Base-by-base conservation (phyloP, 495 filamentous ascomycete species). In the Aspergillus haitiensis region DNA sequence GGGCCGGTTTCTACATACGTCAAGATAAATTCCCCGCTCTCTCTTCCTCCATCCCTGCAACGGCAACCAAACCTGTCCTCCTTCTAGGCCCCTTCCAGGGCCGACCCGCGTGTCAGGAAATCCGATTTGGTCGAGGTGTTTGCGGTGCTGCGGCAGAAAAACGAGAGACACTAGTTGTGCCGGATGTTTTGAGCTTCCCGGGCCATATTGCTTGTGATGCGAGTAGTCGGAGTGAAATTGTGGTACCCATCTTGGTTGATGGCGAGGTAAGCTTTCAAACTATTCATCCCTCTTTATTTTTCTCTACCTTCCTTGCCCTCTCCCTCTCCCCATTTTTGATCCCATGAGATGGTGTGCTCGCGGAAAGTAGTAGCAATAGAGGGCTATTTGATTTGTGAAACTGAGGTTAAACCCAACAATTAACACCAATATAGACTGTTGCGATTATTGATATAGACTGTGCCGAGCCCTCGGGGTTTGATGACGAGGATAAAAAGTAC, bases 151-250 rank as follows among this genome's bases (percentile, higher is more conserved):
- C 91, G 3, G 92, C 90, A 0, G 66, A 75, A 27, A 84, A 75
- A 8, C 71, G 77, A 46, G 72, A 75, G 52, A 93, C 87, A 3
- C 82, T 93, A 53, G 66, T 96, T 4, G 88, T 97, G 6, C 74
- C 78, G 7, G 88, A 97, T 71, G 90, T 97, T 10, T 73, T 85
- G 21, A 59, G 74, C 44, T 96, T 96, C 68, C 88, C 90, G 3
- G 92, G 90, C 5, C 93, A 97, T 75, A 96, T 97, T 70, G 91
- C 93, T 6, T 97, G 93, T 68, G 93, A 97, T 73, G 83, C 81
- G 9, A 88, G 84, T 58, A 91, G 85, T 58, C 84, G 79, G 70
- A 95, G 91, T 72, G 93, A 97, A 80, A 91, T 97, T 71, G 92
- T 96, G 5, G 91, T 96, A 34, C 93, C 93, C 11, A 85, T 97